Evolutionary conservation across 163 green algal species (phyloP), one percentile per base, ranked within the genome.

Genomic region (Chlamydomonas reinhardtii): DNA sequence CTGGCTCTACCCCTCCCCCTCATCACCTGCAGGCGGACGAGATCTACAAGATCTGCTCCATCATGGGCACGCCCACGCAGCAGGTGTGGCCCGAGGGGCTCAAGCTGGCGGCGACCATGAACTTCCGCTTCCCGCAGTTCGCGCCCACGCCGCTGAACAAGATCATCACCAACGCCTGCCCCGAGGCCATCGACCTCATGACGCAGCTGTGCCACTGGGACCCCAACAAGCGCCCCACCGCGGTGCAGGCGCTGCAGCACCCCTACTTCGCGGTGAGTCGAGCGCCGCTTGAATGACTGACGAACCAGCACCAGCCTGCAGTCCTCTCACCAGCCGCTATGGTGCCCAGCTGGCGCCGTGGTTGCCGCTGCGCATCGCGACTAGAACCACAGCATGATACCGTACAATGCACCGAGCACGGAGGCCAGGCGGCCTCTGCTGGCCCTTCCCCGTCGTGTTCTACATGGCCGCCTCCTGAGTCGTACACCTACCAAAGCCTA

Each of bases 41-140:
- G 93, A 95, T 99, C 56, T 96, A 97, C 91, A 98, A 98, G 92
- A 98, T 99, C 73, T 98, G 95, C 88, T 90, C 64, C 59, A 93
- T 99, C 64, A 92, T 99, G 91, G 97, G 97, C 70, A 97, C 94
- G 0, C 97, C 97, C 62, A 98, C 92, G 2, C 52, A 87, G 24
- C 69, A 94, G 70, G 96, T 77, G 5, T 99, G 96, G 96, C 94
- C 96, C 2, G 97, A 99, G 35, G 97, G 97, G 0, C 77, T 98
- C 61, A 93, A 95, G 78, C 93, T 99, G 61, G 96, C 96, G 34
- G 88, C 88, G 2, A 80, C 89, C 80, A 97, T 98, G 95, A 95
- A 96, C 78, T 98, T 99, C 90, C 91, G 59, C 31, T 74, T 87
- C 43, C 64, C 79, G 2, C 91, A 95, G 89, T 96, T 96, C 80